Base-by-base conservation (phyloP, 2,329 filamentous ascomycete genomes). In the Chrysoporthe puriensis region DNA sequence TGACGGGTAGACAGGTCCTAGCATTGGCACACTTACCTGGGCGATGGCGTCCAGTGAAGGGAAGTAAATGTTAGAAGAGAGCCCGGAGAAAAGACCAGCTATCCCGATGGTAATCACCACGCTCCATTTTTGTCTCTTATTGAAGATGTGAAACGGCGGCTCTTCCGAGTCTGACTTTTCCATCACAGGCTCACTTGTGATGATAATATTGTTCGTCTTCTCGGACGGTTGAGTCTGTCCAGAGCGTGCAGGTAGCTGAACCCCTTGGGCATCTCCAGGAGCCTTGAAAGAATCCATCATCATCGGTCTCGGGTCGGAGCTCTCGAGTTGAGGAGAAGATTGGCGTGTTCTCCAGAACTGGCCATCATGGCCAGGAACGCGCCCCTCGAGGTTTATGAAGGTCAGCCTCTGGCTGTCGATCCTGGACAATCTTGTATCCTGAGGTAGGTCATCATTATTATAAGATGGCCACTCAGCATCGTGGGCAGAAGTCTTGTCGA, bases 51-150 rank as follows among this genome's bases (percentile, higher is more conserved):
- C 76, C 5, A 84, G 70, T 0, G 81, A 78, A 0, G 83, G 82
- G 62, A 83, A 79, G 74, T 85, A 86, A 62, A 87, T 85, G 68
- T 82, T 84, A 43, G 80, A 81, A 3, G 83, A 83, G 14, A 84
- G 71, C 1, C 85, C 84, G 2, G 84, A 85, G 75, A 87, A 86
- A 42, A 86, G 76, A 0, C 81, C 82, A 1, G 83, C 85, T 1
- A 83, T 72, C 1, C 83, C 80, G 34, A 85, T 81, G 62, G 84
- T 82, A 72, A 81, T 77, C 34, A 85, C 79, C 44, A 86, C 79
- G 69, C 81, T 72, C 67, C 80, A 77, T 72, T 84, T 85, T 71
- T 81, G 75, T 16, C 71, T 69, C 6, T 70, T 64, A 1, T 75
- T 76, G 70, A 81, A 82, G 18, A 79, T 71, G 60, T 79, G 77